Evolutionary conservation across 208 protist species (phyloP).

Genomic region (Herpetomonas muscarum): DNA sequence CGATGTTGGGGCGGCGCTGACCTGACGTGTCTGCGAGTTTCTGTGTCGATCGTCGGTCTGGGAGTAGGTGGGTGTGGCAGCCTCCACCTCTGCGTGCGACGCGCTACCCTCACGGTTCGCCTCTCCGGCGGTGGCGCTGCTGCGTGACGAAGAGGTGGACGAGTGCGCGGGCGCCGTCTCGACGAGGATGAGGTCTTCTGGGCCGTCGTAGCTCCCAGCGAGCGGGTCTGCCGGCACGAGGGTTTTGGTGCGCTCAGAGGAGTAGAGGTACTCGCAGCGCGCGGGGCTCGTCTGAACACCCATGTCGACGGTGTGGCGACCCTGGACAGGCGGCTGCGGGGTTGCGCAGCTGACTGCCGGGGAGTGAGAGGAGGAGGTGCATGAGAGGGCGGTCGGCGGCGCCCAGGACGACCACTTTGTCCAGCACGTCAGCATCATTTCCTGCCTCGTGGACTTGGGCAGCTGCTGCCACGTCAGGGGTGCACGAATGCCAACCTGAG

Average conservation of each 20-base stretch:
- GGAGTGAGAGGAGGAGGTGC: background rate
- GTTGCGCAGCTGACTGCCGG: background rate
- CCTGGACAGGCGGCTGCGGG: background rate
- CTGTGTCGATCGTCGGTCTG: background rate
- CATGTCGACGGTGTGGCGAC: too few relatives aligned
- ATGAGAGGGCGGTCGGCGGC: background rate
- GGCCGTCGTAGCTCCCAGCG: background rate
- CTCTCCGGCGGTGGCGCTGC: background rate
- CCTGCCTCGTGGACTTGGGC: background rate
- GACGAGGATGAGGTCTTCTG: background rate
- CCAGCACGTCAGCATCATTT: slow-evolving; percentile 3
- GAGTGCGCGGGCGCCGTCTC: background rate
- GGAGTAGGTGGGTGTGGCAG: background rate
- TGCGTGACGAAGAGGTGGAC: background rate
- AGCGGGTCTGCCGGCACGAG: background rate
- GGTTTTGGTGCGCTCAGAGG: background rate
- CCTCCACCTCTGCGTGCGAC: background rate
- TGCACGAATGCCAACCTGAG: slow-evolving; percentile 6
- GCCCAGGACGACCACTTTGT: background rate
- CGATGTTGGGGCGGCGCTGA: too few relatives aligned
- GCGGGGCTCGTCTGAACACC: too few relatives aligned
- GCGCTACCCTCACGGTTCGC: background rate
- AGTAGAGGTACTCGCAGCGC: background rate
- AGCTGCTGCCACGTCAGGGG: background rate
- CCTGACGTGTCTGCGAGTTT: background rate